Base-by-base conservation (phyloP, 139 green algal species). In the Asterochloris sp. region DNA sequence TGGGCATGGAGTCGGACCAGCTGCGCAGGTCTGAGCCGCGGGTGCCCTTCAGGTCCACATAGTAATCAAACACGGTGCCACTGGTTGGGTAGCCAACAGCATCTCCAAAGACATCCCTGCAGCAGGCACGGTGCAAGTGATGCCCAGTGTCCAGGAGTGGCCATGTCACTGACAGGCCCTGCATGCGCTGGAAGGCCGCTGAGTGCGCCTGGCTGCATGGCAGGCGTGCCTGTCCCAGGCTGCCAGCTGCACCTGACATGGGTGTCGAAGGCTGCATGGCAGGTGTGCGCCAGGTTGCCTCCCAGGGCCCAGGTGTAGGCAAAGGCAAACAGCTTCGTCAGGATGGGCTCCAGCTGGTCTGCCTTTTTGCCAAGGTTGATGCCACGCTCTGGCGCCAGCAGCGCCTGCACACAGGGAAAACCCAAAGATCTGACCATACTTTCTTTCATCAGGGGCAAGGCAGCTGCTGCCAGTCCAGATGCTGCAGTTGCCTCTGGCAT, bases 231-330 rank as follows among this genome's bases (percentile, higher is more conserved):
- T 79, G 54, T 60, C 66, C 17, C 12, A 69, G 76, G 60, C 24
- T 69, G 54, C 54, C 0, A 80, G 60, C 78, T 61, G 83, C 27
- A 73, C 21, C 89, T 80, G 8, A 87, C 88, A 69, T 89, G 91
- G 13, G 80, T 71, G 82, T 94, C 91, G 63, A 94, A 96, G 11
- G 84, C 84, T 13, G 92, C 87, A 27, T 89, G 87, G 27, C 69
- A 62, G 26, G 47, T 82, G 75, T 87, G 76, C 68, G 92, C 76
- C 38, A 95, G 78, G 75, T 89, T 90, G 62, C 92, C 94, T 12
- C 92, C 92, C 19, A 95, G 23, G 38, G 85, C 88, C 92, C 92
- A 96, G 29, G 93, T 82, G 79, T 88, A 94, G n/a, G 88, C 83
- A 85, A 95, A 97, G 10, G 76, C 83, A 85, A 95, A 97, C 26